phyloP scores from a whole-genome alignment of 2,329 filamentous ascomycete genomes.

The Monosporascus sp. region DNA sequence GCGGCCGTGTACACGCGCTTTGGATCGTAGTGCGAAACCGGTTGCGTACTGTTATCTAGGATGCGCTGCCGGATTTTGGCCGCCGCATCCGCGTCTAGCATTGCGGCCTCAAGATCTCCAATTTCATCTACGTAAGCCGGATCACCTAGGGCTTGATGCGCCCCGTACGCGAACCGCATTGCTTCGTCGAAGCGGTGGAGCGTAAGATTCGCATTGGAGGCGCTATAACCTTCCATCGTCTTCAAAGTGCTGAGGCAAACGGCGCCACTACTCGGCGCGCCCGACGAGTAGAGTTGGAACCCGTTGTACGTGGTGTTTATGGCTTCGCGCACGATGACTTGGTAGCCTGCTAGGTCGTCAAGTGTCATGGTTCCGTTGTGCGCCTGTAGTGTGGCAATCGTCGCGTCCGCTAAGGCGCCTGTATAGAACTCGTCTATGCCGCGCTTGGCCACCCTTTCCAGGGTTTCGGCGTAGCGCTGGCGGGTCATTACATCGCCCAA shows the following conservation, averaged over 20 bases:
- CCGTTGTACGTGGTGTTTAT: slow-evolving; percentile 63
- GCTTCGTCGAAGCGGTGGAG: slow-evolving; percentile 83
- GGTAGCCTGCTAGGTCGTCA: slow-evolving; percentile 51
- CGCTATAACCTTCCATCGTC: slow-evolving; percentile 70
- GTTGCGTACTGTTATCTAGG: slow-evolving; percentile 64
- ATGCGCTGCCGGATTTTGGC: slow-evolving; percentile 61
- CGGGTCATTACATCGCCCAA: slow-evolving; percentile 76
- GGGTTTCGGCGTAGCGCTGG: slow-evolving; percentile 69
- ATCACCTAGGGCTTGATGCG: slow-evolving; percentile 76
- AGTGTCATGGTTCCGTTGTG: slow-evolving; percentile 70
- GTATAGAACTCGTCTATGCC: slow-evolving; percentile 72
- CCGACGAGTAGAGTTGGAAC: slow-evolving; percentile 63
- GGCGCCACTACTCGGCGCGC: slow-evolving; percentile 72
- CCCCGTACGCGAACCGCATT: slow-evolving; percentile 82
- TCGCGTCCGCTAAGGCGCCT: slow-evolving; percentile 67
- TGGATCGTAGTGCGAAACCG: slow-evolving; percentile 70
- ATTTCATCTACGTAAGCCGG: slow-evolving; percentile 67
- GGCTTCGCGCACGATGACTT: slow-evolving; percentile 56
- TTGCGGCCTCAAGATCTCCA: slow-evolving; percentile 56
- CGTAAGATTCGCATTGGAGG: slow-evolving; percentile 58
- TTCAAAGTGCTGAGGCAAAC: slow-evolving; percentile 75
- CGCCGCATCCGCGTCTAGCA: slow-evolving; percentile 60
- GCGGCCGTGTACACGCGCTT: slow-evolving; percentile 59
- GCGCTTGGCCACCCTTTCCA: slow-evolving; percentile 69
- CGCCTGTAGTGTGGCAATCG: slow-evolving; percentile 61